Conservation (phyloP, 257 asterid species). For the Solanum medicagineum region DNA sequence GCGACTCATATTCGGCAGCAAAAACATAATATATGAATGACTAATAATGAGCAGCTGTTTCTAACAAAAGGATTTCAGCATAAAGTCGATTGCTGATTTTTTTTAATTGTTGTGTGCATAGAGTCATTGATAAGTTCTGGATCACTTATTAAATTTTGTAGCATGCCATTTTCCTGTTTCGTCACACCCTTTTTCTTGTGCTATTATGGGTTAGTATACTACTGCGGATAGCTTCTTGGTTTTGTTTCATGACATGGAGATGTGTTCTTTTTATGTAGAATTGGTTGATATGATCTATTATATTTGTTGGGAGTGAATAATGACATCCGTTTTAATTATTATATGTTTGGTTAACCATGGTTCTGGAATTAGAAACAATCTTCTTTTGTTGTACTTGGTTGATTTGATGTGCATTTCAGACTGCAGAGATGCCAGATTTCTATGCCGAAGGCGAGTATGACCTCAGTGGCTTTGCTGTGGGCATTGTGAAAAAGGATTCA, state of each 20-base stretch:
- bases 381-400: background rate
- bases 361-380: background rate
- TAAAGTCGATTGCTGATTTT: background rate
- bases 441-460: slow-evolving; percentile 92
- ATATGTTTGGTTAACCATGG: background rate
- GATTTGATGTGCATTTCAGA: slow-evolving; percentile 34
- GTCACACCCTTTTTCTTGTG: background rate
- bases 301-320: background rate
- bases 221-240: background rate
- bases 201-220: background rate
- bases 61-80: background rate
- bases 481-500: slow-evolving; percentile 61
- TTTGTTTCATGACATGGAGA: background rate
- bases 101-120: background rate
- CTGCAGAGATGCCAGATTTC: slow-evolving; percentile 98
- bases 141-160: background rate
- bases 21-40: background rate
- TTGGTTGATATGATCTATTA: background rate
- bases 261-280: background rate
- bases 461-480: slow-evolving; percentile 92
- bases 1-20: background rate
- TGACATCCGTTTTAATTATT: background rate
- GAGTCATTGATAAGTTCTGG: background rate
- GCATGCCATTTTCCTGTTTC: background rate
- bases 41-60: background rate